Evolutionary conservation across 768 basidiomycete species (phyloP), one percentile per base, ranked within the genome.

Genomic region (Amylocystis lapponica): DNA sequence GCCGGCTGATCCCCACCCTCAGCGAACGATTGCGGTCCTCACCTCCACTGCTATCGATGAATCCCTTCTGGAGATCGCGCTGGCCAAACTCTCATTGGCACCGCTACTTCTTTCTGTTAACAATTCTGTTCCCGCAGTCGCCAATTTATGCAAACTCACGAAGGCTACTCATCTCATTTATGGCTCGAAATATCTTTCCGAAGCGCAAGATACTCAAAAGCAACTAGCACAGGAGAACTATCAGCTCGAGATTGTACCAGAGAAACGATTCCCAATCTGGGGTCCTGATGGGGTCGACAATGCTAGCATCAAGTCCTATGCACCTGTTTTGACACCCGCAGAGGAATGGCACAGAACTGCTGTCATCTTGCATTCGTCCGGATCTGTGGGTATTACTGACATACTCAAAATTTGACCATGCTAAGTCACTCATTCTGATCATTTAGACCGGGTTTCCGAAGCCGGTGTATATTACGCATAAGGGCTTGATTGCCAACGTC

Each of bases 391-490:
- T 43, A 33, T 20, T n/a, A 16, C 21, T 36, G 2, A 9, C 22
- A 27, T 20, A 17, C 6, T 34, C 14, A 11, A 30, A 12, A 19
- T 23, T 12, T 33, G 9, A 9, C 20, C 6, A 16, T 33, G 21
- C 41, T 25, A 5, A 9, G 5, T 11, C 13, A 14, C 32, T n/a
- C 21, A 34, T n/a, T n/a, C n/a, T n/a, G n/a, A n/a, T n/a, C n/a
- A n/a, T n/a, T n/a, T 53, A 69, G 38, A 76, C 76, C 11, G 77
- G 76, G 1, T 71, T 65, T 38, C 76, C 76, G 2, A 76, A 66
- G 54, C 68, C 65, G 20, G 71, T 70, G 22, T 52, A 54, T 31
- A 49, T 60, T 43, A 66, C 64, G 1, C 69, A 71, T 48, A 60
- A 62, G 37, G 59, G 56, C 5, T 55, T 66, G 16, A 37, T 69